These are phyloP conservation scores for Tetradesmus lagerheimii DNA, from an alignment of 139 green algal species.

Conservation along the genomic window DNA sequence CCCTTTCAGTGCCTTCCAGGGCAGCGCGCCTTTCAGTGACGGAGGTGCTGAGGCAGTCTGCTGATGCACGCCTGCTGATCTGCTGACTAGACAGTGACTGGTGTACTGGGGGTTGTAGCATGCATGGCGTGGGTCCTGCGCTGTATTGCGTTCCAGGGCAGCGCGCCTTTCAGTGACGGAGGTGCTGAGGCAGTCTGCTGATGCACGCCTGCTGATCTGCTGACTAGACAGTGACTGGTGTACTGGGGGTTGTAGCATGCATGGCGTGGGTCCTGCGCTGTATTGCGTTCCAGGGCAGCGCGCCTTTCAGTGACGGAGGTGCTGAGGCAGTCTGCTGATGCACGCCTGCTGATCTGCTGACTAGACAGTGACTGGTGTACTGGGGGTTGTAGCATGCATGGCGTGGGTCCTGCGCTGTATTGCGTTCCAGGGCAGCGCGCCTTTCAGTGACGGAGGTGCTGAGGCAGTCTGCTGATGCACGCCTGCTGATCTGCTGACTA, in stretches of 20 bases:
- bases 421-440: slow-evolving; percentile 24
- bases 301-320: slow-evolving; percentile 3
- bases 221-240: background rate
- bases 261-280: background rate
- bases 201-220: background rate
- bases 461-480: background rate
- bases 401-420: background rate
- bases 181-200: background rate
- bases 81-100: background rate
- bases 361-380: background rate
- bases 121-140: background rate
- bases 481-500: background rate
- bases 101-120: background rate
- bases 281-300: slow-evolving; percentile 10
- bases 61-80: background rate
- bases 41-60: background rate
- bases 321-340: background rate
- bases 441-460: background rate
- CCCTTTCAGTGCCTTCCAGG: slow-evolving; percentile 43
- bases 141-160: slow-evolving; percentile 15
- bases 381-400: background rate
- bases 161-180: background rate
- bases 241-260: background rate
- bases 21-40: slow-evolving; percentile 1
- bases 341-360: background rate